phyloP scores from a whole-genome alignment of 2,329 filamentous ascomycete species.

The Arthrobotrys sinensis region DNA sequence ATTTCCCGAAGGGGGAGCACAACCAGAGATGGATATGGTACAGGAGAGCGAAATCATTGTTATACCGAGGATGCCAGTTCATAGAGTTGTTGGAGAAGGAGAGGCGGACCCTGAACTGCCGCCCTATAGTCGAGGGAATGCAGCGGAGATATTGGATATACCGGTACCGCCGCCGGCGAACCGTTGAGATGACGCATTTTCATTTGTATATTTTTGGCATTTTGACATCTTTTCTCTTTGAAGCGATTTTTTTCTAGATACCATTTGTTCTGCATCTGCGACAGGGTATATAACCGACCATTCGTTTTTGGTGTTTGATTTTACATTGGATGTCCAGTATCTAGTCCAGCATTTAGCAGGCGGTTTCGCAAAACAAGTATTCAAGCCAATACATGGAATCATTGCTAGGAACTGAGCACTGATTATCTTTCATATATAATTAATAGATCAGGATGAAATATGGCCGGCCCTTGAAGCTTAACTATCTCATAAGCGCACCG shows the following conservation, averaged over 20 bases:
- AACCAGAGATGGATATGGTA: conserved; percentile 55
- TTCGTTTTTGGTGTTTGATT: conserved; percentile 35
- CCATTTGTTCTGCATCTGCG: conserved; percentile 35
- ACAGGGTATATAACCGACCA: conserved; percentile 21
- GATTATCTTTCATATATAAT: too few relatives aligned
- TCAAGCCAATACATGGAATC: not conserved
- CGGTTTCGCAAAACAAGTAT: not conserved
- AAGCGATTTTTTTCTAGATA: conserved; percentile 37
- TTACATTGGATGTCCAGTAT: conserved; percentile 14
- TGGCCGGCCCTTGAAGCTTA: too few relatives aligned
- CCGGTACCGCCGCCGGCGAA: conserved; percentile 44
- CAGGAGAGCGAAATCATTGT: conserved; percentile 59
- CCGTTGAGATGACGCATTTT: conserved; percentile 16
- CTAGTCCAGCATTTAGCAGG: conserved; percentile 8
- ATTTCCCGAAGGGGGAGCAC: conserved; percentile 28
- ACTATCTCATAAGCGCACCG: too few relatives aligned
- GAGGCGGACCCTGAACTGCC: conserved; percentile 56
- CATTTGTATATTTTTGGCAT: conserved; percentile 7
- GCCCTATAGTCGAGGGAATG: conserved; percentile 45
- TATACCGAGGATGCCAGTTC: conserved; percentile 58
- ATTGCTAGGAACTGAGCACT: not conserved
- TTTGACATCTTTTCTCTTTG: conserved; percentile 20
- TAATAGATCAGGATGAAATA: too few relatives aligned
- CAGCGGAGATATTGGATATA: conserved; percentile 44
- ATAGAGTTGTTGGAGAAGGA: conserved; percentile 48